Percentiles rank a stretch among this genome's conserved stretches.
phyloP scores from a whole-genome alignment of 1,284 basidiomycete species.

The Ganoderma sinense region DNA sequence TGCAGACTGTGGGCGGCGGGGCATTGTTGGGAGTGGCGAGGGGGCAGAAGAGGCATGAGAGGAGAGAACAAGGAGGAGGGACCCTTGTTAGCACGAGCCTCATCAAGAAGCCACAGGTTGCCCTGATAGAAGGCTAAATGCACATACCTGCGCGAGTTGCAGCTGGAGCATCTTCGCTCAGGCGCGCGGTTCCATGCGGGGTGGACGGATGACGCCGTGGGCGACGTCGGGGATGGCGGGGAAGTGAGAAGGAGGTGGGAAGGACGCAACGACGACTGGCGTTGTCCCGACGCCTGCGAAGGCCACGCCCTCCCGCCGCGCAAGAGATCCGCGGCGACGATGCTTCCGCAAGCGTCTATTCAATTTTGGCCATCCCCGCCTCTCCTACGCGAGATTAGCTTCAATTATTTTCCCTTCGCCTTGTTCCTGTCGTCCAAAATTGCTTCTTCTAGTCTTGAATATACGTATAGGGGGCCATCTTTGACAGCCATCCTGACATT shows the following conservation, averaged over 20 bases:
- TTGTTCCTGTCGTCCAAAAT: background rate
- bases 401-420: background rate
- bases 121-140: conserved; percentile 30
- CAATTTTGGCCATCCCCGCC: conserved; percentile 29
- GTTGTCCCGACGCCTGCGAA: background rate
- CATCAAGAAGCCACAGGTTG: conserved; percentile 31
- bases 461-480: background rate
- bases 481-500: background rate
- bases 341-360: conserved; percentile 32
- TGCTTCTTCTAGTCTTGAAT: background rate
- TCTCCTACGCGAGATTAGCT: background rate
- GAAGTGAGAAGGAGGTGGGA: conserved; percentile 5
- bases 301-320: conserved; percentile 2
- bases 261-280: background rate
- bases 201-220: conserved; percentile 19
- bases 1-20: conserved; percentile 21
- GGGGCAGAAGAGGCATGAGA: conserved; percentile 18
- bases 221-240: conserved; percentile 16
- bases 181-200: conserved; percentile 21
- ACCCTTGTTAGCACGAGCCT: conserved; percentile 29
- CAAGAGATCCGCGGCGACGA: conserved; percentile 22
- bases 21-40: conserved; percentile 14
- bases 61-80: conserved; percentile 19
- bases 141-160: conserved; percentile 32
- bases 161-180: conserved; percentile 28